These are phyloP conservation scores for Actinomucor elegans DNA, from an alignment of 371 early-diverging fungal genomes.

Conservation along the genomic window DNA sequence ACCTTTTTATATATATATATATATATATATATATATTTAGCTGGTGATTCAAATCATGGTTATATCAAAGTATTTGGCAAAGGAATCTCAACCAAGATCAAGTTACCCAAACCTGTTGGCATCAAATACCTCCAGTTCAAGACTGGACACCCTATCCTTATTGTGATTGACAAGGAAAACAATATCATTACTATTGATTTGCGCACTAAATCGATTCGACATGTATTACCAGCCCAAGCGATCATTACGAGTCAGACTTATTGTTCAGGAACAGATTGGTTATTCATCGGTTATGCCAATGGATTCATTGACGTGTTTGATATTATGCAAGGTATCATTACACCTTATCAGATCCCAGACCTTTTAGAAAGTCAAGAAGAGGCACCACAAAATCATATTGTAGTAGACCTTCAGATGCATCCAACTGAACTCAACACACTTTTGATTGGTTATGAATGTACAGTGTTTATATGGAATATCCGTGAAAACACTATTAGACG, in stretches of 20 bases:
- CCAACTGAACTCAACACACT: constrained; percentile 52
- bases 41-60: constrained; percentile 18
- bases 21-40: too few relatives aligned
- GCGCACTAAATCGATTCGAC: constrained; percentile 37
- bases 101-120: constrained; percentile 24
- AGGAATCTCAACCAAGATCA: constrained; percentile 32
- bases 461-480: constrained; percentile 51
- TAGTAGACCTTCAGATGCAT: constrained; percentile 54
- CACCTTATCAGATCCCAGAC: constrained; percentile 52
- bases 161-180: constrained; percentile 52
- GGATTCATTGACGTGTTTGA: constrained; percentile 59
- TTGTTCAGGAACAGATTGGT: constrained; percentile 57
- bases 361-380: constrained; percentile 15
- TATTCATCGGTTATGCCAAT: constrained; percentile 57
- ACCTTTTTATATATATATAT: too few relatives aligned
- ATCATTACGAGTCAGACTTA: constrained; percentile 54
- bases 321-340: constrained; percentile 41
- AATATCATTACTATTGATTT: constrained; percentile 53
- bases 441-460: constrained; percentile 53
- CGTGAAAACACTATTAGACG: constrained; percentile 40
- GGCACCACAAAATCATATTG: constrained; percentile 14
- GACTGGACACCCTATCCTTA: constrained; percentile 45
- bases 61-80: constrained; percentile 44
- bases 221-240: constrained; percentile 38
- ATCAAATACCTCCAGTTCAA: constrained; percentile 57